These are phyloP conservation scores for Fusarium odoratissimum DNA, from an alignment of 2,329 filamentous ascomycete species.

Conservation along the genomic window DNA sequence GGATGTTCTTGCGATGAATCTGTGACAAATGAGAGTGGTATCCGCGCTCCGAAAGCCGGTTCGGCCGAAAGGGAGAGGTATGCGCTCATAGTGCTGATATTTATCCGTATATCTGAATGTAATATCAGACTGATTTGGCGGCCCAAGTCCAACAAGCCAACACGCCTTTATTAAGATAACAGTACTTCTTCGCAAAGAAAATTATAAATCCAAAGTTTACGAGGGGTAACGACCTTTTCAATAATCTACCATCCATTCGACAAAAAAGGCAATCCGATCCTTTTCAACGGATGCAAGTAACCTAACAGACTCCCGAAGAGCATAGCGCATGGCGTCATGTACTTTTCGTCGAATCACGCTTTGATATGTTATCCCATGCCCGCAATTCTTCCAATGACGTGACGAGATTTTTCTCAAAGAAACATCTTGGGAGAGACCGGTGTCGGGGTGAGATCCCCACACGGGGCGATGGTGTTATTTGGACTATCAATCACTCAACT, in stretches of 20 bases:
- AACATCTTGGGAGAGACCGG: constrained; percentile 24
- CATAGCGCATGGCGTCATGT: constrained; percentile 41
- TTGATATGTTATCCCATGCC: constrained; percentile 27
- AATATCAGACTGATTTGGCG: background rate
- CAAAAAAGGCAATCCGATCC: constrained; percentile 19
- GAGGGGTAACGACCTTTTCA: constrained; percentile 16
- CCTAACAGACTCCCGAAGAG: background rate
- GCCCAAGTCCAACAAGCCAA: background rate
- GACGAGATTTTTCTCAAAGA: constrained; percentile 16
- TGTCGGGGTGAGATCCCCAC: constrained; percentile 39
- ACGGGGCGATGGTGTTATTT: constrained; percentile 44
- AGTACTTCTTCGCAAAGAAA: background rate
- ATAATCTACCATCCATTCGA: background rate
- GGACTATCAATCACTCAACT: constrained; percentile 43
- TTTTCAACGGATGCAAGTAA: constrained; percentile 18
- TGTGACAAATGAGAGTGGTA: background rate
- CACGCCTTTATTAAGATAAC: background rate
- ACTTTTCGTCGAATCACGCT: constrained; percentile 34
- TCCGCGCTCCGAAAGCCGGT: constrained; percentile 5
- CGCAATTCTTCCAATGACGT: constrained; percentile 37
- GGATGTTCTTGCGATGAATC: constrained; percentile 6
- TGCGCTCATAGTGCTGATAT: constrained; percentile 23
- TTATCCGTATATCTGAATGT: too few relatives aligned
- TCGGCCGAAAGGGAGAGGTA: constrained; percentile 35
- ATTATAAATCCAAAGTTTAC: background rate